These are phyloP conservation scores for Colletotrichum liriopes DNA, from an alignment of 2,329 filamentous ascomycete species.

Conservation along the genomic window DNA sequence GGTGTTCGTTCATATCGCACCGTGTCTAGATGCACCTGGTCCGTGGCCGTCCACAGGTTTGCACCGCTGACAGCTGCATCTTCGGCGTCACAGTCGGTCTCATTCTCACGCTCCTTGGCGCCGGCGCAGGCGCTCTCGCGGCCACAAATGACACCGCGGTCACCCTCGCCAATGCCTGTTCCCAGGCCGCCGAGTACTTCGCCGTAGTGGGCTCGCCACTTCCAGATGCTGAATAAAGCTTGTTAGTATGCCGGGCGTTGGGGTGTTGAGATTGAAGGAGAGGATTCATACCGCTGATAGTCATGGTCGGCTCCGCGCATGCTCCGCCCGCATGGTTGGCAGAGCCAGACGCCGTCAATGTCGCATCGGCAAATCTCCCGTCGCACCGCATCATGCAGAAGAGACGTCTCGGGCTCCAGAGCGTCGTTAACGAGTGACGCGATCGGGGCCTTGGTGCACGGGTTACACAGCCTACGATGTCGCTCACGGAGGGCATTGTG, in stretches of 20 bases:
- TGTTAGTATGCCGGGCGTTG: constrained; percentile 25
- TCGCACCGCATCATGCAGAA: constrained; percentile 71
- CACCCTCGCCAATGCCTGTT: constrained; percentile 89
- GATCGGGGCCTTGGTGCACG: constrained; percentile 82
- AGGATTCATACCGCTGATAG: constrained; percentile 67
- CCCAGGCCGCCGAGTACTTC: constrained; percentile 86
- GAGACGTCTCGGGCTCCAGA: constrained; percentile 60
- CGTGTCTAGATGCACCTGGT: constrained; percentile 49
- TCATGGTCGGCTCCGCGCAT: constrained; percentile 74
- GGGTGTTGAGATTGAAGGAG: neutral
- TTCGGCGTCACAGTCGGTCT: constrained; percentile 88
- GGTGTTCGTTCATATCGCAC: constrained; percentile 58
- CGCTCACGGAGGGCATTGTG: constrained; percentile 78
- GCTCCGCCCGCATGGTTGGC: constrained; percentile 84
- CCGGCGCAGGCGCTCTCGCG: constrained; percentile 84
- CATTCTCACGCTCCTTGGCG: constrained; percentile 83
- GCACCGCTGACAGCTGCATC: constrained; percentile 68
- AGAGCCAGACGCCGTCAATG: constrained; percentile 82
- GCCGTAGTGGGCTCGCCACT: constrained; percentile 89
- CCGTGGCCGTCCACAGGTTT: constrained; percentile 42
- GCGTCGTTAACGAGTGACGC: constrained; percentile 64
- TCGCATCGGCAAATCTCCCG: constrained; percentile 68
- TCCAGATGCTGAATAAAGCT: constrained; percentile 76
- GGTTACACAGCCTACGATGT: constrained; percentile 84
- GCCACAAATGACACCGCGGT: constrained; percentile 90